Evolutionary conservation across 139 green algal genomes (phyloP).

Genomic region (Chlorella sp.): DNA sequence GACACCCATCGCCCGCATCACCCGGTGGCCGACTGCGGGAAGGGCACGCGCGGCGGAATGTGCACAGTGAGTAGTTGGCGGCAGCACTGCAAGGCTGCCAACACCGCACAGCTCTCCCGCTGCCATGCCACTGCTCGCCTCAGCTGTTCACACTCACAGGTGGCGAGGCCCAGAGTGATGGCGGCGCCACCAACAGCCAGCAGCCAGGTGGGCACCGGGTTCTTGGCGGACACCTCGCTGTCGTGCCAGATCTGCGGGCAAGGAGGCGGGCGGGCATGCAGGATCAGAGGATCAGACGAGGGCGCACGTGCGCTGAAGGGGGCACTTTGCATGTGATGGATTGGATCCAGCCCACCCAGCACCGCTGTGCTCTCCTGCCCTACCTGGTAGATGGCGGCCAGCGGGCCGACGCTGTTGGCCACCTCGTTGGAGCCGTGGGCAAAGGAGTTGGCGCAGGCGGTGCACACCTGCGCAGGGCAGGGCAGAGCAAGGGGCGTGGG

Average conservation of each 20-base stretch:
- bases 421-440: slow-evolving; percentile 89
- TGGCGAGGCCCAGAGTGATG: slow-evolving; percentile 66
- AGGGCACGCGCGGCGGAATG: background rate
- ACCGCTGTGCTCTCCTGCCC: slow-evolving; percentile 1
- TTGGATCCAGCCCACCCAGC: too few species aligned
- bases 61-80: background rate
- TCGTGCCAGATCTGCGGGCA: background rate
- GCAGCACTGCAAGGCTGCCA: background rate
- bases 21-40: slow-evolving; percentile 73
- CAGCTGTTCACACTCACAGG: background rate
- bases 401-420: slow-evolving; percentile 81
- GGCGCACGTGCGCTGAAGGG: too few species aligned
- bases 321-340: background rate
- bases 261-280: too few species aligned
- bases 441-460: slow-evolving; percentile 84
- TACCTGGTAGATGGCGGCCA: slow-evolving; percentile 70
- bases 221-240: slow-evolving; percentile 15
- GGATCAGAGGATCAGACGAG: background rate
- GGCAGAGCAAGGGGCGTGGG: too few species aligned
- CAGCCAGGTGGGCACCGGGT: slow-evolving; percentile 64
- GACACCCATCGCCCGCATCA: slow-evolving; percentile 63
- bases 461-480: slow-evolving; percentile 64
- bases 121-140: too few species aligned
- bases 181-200: slow-evolving; percentile 71
- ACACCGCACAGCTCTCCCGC: too few species aligned